Evolutionary conservation across 169 alveolate species (phyloP).

Genomic region (Amoebophrya sp.): DNA sequence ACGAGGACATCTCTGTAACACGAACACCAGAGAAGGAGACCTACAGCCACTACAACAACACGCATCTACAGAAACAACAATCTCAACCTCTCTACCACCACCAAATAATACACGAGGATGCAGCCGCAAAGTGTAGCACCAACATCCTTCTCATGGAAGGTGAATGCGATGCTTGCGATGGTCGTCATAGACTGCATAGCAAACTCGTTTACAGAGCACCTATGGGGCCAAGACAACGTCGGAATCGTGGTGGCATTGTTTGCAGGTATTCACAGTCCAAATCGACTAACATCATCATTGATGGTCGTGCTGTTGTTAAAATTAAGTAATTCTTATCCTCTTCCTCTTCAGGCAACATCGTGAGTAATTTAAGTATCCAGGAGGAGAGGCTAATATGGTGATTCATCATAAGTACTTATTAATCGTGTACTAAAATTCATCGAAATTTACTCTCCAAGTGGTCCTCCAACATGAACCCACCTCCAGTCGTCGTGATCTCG

Average conservation of each 20-base stretch:
- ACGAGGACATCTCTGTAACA: background rate
- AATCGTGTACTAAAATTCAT: no score
- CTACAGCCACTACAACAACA: background rate
- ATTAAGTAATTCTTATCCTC: no score
- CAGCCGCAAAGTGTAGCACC: background rate
- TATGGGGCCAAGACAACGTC: conserved; percentile 12
- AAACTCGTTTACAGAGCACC: conserved; percentile 9
- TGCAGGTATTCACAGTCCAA: background rate
- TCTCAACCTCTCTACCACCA: no score
- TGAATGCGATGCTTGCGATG: background rate
- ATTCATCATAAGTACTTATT: no score
- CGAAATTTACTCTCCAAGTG: no score
- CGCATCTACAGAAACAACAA: no score
- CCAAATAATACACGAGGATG: background rate
- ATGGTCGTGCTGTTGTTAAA: no score
- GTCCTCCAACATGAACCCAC: no score
- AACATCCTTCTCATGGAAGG: background rate
- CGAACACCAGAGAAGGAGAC: background rate
- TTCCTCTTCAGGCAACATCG: no score
- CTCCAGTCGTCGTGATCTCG: background rate
- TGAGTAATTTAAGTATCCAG: no score
- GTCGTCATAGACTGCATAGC: background rate
- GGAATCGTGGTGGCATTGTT: background rate
- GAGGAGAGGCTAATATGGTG: no score
- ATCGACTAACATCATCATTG: no score